Evolutionary conservation across 2,329 filamentous ascomycete genomes (phyloP).

Genomic region (Hymenoscyphus linearis): DNA sequence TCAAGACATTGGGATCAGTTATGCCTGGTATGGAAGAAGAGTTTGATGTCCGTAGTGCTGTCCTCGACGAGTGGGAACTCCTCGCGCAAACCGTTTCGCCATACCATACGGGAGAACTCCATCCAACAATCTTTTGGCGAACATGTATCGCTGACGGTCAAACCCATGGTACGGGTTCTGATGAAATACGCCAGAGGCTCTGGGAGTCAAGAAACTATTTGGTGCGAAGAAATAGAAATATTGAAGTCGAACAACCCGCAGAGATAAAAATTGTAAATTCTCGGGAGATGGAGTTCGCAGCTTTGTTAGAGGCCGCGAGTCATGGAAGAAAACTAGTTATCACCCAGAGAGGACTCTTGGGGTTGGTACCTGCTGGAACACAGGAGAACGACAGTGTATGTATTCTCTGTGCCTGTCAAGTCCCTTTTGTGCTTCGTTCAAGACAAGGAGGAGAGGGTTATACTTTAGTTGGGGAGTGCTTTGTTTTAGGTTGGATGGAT

Average conservation of each 20-base stretch:
- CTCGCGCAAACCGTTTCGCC: background rate
- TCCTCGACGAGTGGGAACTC: background rate
- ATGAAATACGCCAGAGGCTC: background rate
- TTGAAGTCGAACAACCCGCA: background rate
- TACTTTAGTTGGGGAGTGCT: background rate
- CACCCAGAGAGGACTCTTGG: background rate
- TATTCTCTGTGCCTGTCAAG: background rate
- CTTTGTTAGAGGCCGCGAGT: background rate
- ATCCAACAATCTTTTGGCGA: background rate
- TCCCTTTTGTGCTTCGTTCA: background rate
- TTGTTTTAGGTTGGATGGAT: background rate
- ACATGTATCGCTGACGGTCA: background rate
- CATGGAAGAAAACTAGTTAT: background rate
- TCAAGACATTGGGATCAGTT: background rate
- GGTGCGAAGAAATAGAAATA: background rate
- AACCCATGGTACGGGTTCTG: background rate
- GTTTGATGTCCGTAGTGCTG: background rate
- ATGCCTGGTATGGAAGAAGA: background rate
- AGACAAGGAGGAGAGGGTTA: background rate
- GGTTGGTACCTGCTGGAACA: background rate
- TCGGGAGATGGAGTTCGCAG: background rate
- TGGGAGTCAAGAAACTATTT: background rate
- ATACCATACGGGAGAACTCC: background rate
- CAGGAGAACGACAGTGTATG: background rate
- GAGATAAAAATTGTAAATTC: background rate